Evolutionary conservation across 257 asterid genomes (phyloP), one percentile per base, ranked within the genome.

Genomic region (Solanum chilense): DNA sequence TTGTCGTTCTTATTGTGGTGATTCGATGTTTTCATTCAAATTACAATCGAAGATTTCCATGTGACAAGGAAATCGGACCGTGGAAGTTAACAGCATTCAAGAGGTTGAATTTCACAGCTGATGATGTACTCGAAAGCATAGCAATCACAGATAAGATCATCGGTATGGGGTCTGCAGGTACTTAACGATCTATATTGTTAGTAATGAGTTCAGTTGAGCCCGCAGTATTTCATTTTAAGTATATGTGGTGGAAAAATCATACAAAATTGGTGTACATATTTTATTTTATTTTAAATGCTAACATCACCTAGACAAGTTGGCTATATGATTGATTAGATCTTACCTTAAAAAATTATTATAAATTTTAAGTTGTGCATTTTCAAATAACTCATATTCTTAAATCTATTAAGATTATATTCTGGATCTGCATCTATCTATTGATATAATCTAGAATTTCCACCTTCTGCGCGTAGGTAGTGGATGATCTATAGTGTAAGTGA

Each of bases 11-110:
- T 3, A 86, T 95, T 15, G 94, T 91, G 2, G 97, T 94, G 3
- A 91, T 87, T 14, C 91, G 96, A 0, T 96, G 92, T 42, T 93
- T 92, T 71, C 94, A 87, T 77, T 94, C 93, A 41, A 91, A 82
- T 11, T 95, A 92, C 47, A 87, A 92, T 8, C 87, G 90, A 0
- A 88, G 90, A 73, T 87, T 93, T 49, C 83, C 96, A 6, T 87
- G 88, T 3, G 91, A 88, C 25, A 82, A 77, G 9, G 94, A 90
- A 56, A 71, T 85, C 5, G 97, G 97, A 62, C 98, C 97, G 16
- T 97, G 99, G 99, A 93, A 91, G 70, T 86, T 97, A 33, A 97
- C 99, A 4, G 98, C 99, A 2, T 97, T 97, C 73, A 98, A 96
- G 18, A 89, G 98, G 47, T 49, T 97, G 71, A 94, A 92, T 86